Evolutionary conservation across 2,329 filamentous ascomycete genomes (phyloP).

Genomic region (Elsinoe batatas): DNA sequence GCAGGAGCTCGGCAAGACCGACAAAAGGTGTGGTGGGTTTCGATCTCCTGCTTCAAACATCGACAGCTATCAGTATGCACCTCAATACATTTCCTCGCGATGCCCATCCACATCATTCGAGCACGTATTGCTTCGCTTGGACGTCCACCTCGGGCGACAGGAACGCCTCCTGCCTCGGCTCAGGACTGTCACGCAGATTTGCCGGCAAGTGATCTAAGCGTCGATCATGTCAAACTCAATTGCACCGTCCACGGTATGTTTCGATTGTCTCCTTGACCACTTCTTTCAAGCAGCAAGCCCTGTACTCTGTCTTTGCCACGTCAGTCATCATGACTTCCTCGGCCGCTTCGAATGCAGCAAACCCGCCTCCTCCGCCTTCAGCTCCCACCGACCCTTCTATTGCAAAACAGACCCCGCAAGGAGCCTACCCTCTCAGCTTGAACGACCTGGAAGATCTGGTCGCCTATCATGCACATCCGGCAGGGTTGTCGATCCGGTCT

Average conservation of each 20-base stretch:
- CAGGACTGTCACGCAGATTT: not conserved
- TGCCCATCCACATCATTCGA: too few relatives aligned
- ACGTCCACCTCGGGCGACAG: not conserved
- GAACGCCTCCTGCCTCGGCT: not conserved
- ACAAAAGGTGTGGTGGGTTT: too few relatives aligned
- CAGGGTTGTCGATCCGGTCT: conserved; percentile 37
- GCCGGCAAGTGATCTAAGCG: conserved; percentile 7
- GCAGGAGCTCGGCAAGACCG: too few relatives aligned
- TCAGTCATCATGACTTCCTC: not conserved
- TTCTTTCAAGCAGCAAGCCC: not conserved
- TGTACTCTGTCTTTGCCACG: not conserved
- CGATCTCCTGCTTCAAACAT: too few relatives aligned
- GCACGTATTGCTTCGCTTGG: not conserved
- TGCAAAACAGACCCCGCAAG: conserved; percentile 2
- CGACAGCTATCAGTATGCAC: too few relatives aligned
- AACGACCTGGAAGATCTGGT: conserved; percentile 32
- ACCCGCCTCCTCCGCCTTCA: conserved; percentile 5
- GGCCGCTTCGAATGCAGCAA: not conserved
- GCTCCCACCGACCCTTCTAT: conserved; percentile 11
- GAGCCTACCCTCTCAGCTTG: conserved; percentile 19
- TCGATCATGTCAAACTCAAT: conserved; percentile 10
- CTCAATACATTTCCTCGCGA: too few relatives aligned
- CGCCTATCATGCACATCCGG: conserved; percentile 28
- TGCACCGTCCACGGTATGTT: conserved; percentile 1
- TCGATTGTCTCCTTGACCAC: not conserved